Percentiles rank a stretch among this genome's conserved stretches.
phyloP scores from a whole-genome alignment of 2,329 filamentous ascomycete genomes.

The Tolypocladium tundrense region DNA sequence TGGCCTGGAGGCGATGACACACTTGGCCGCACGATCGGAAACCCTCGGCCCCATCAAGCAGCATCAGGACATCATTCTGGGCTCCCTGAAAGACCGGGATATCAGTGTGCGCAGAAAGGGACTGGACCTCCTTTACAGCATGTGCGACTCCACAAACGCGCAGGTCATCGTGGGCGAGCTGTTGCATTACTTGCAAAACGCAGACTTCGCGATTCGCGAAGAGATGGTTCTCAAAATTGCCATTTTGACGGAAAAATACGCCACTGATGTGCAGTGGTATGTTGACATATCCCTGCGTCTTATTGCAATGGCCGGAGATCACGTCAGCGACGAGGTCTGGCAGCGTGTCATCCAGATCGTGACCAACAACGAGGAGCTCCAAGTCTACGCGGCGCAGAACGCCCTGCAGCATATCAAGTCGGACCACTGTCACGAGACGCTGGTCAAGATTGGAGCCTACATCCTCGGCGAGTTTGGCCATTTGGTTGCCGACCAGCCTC shows the following conservation, averaged over 20 bases:
- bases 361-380: slow-evolving; percentile 96
- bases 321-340: slow-evolving; percentile 98
- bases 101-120: slow-evolving; percentile 96
- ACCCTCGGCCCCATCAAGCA: slow-evolving; percentile 96
- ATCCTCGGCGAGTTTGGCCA: slow-evolving; percentile 95
- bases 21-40: slow-evolving; percentile 86
- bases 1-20: slow-evolving; percentile 94
- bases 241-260: slow-evolving; percentile 96
- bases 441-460: slow-evolving; percentile 97
- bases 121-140: slow-evolving; percentile 94
- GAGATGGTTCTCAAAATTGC: slow-evolving; percentile 99
- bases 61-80: slow-evolving; percentile 91
- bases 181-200: slow-evolving; percentile 86
- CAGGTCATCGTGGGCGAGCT: slow-evolving; percentile 89
- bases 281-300: slow-evolving; percentile 93
- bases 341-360: slow-evolving; percentile 98
- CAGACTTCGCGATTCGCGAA: slow-evolving; percentile 94
- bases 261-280: slow-evolving; percentile 98
- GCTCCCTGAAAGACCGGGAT: slow-evolving; percentile 86
- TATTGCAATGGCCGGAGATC: slow-evolving; percentile 93
- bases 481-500: slow-evolving; percentile 82
- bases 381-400: slow-evolving; percentile 91
- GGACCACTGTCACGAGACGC: slow-evolving; percentile 88
- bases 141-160: slow-evolving; percentile 96
- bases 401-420: slow-evolving; percentile 86